These are phyloP conservation scores for Scedosporium boydii DNA, from an alignment of 2,329 filamentous ascomycete species.

Conservation along the genomic window DNA sequence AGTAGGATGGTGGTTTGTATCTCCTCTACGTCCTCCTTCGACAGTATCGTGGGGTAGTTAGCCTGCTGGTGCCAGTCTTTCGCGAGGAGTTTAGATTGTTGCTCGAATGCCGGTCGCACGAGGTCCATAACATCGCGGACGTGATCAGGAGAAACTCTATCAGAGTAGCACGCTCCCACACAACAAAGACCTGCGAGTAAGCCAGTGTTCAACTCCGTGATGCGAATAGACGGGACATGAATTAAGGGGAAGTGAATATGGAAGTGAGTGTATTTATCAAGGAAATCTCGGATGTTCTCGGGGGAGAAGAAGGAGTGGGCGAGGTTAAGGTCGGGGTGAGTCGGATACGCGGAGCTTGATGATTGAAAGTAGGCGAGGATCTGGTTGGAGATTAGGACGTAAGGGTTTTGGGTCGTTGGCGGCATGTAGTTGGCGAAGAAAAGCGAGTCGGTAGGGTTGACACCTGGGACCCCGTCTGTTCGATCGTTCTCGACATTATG, in stretches of 20 bases:
- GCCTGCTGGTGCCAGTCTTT: constrained; percentile 14
- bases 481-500: constrained; percentile 44
- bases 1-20: constrained; percentile 57
- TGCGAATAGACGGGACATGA: constrained; percentile 62
- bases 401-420: constrained; percentile 38
- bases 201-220: constrained; percentile 55
- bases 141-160: constrained; percentile 47
- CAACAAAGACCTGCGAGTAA: constrained; percentile 62
- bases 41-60: constrained; percentile 6
- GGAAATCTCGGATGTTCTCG: constrained; percentile 61
- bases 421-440: constrained; percentile 40
- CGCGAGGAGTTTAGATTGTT: constrained; percentile 12
- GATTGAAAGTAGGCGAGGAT: constrained; percentile 44
- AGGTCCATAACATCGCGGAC: constrained; percentile 61
- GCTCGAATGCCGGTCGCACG: constrained; percentile 46
- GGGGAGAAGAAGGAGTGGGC: constrained; percentile 45
- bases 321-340: constrained; percentile 44
- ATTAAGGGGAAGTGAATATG: constrained; percentile 66
- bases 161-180: constrained; percentile 66
- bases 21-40: constrained; percentile 47
- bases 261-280: constrained; percentile 63
- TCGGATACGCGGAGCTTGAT: constrained; percentile 43
- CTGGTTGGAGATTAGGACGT: constrained; percentile 43
- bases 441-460: constrained; percentile 32
- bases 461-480: constrained; percentile 34